Conservation (phyloP, 768 basidiomycete species). For the Boletus sp. region DNA sequence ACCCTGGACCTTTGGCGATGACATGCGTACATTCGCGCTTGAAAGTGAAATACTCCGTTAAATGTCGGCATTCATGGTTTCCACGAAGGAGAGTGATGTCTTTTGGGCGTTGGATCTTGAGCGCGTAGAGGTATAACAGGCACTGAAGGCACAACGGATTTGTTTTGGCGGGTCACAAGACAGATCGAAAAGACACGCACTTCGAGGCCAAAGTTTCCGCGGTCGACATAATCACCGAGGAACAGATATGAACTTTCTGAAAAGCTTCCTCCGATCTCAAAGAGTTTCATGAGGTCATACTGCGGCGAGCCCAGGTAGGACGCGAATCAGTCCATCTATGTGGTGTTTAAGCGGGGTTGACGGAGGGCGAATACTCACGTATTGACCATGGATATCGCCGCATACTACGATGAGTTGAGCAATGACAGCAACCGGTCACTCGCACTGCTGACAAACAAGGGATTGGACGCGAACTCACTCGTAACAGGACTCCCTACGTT, state of each 20-base stretch:
- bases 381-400: conserved; percentile 98
- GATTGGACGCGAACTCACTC: conserved; percentile 48
- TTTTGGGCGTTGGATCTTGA: conserved; percentile 88
- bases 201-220: conserved; percentile 89
- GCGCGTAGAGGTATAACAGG: conserved; percentile 86
- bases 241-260: conserved; percentile 87
- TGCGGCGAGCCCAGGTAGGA: conserved; percentile 29
- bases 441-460: conserved; percentile 1
- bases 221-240: conserved; percentile 96
- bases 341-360: conserved; percentile 69
- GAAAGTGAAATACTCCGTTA: conserved; percentile 98
- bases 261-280: conserved; percentile 89
- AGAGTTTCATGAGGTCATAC: conserved; percentile 98
- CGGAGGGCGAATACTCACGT: conserved; percentile 77
- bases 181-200: conserved; percentile 33
- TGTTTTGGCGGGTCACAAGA: neutral
- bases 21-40: conserved; percentile 83
- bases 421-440: conserved; percentile 10
- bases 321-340: conserved; percentile 1
- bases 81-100: conserved; percentile 85
- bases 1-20: conserved; percentile 2
- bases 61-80: conserved; percentile 95
- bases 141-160: conserved; percentile 47
- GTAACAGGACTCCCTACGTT: conserved; percentile 87
- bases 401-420: conserved; percentile 57